Evolutionary conservation across 1,284 basidiomycete genomes (phyloP).

Genomic region (Leccinum subspadiceum): DNA sequence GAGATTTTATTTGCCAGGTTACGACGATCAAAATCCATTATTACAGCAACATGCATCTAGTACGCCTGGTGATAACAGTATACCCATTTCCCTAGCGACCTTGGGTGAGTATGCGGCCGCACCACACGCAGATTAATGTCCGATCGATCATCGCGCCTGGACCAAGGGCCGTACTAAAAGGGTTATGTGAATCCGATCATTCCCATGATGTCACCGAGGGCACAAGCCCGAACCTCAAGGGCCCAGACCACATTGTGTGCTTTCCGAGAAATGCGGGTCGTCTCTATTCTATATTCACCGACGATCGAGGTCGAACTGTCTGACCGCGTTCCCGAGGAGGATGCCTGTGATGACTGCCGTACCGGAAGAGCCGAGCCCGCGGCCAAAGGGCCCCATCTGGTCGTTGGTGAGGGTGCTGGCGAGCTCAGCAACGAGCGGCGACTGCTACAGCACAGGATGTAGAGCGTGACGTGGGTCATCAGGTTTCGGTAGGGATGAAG

Average conservation of each 20-base stretch:
- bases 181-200: not conserved
- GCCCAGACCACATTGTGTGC: no score
- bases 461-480: slow-evolving; percentile 95
- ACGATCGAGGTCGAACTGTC: slow-evolving; percentile 58
- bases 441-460: slow-evolving; percentile 87
- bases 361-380: slow-evolving; percentile 76
- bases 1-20: no score
- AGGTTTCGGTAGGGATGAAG: slow-evolving; percentile 96
- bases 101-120: not conserved
- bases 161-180: not conserved
- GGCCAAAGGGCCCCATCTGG: slow-evolving; percentile 90
- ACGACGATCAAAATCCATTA: not conserved
- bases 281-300: not conserved
- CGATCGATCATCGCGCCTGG: not conserved
- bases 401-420: slow-evolving; percentile 78
- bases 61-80: no score
- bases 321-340: slow-evolving; percentile 82
- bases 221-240: no score
- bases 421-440: slow-evolving; percentile 76
- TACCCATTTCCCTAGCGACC: not conserved
- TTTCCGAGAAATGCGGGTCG: no score
- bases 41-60: not conserved
- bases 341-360: no score
- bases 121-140: not conserved
- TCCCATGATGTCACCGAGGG: not conserved